A percentile compares a stretch with the other conserved stretches of the same genome.
phyloP scores from a whole-genome alignment of 2,329 filamentous ascomycete genomes.

The Neurospora crassa region DNA sequence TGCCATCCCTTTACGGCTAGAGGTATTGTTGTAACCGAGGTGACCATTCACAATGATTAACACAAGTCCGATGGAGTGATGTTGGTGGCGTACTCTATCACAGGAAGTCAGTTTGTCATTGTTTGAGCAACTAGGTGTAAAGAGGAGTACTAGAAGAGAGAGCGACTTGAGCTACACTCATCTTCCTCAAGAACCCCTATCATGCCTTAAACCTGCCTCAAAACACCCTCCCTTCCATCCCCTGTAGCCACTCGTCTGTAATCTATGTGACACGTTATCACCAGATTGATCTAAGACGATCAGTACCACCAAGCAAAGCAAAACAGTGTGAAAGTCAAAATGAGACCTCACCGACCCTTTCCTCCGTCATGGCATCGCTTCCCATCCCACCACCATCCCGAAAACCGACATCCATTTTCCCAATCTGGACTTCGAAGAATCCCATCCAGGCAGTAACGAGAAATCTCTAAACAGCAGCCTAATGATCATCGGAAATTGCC shows the following conservation, averaged over 20 bases:
- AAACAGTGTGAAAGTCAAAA: neutral
- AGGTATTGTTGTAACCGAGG: neutral
- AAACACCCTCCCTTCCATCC: neutral
- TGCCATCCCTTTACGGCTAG: neutral
- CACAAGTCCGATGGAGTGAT: neutral
- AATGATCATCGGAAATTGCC: neutral
- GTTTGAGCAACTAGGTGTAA: neutral
- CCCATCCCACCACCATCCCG: neutral
- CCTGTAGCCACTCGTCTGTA: neutral
- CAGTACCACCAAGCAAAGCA: neutral
- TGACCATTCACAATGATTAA: neutral
- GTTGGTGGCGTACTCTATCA: neutral
- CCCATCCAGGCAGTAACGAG: neutral
- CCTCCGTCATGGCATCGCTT: neutral
- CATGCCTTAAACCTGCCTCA: neutral
- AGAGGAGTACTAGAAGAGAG: neutral
- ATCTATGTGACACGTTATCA: neutral
- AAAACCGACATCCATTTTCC: neutral
- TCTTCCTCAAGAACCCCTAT: neutral
- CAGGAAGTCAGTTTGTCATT: neutral
- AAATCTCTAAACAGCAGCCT: neutral
- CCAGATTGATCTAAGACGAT: neutral
- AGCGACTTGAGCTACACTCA: neutral
- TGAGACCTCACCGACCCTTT: neutral
- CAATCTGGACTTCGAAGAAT: neutral